Percentiles rank a stretch among this genome's conserved stretches.
Evolutionary conservation across 2,329 filamentous ascomycete genomes (phyloP).

Genomic region (Colletotrichum kahawae): DNA sequence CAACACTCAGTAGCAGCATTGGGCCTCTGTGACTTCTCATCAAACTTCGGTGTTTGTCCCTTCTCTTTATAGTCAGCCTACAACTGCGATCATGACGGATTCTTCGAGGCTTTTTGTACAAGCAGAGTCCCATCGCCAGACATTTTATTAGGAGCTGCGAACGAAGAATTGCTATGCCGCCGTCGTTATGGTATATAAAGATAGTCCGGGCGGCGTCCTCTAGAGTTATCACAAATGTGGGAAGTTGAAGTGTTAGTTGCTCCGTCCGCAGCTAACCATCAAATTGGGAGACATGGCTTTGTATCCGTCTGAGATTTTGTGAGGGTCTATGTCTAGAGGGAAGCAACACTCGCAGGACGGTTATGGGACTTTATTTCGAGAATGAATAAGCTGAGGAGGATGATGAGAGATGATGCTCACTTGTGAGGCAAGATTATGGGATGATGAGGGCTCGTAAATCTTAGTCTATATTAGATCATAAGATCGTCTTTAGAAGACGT

Average conservation of each 20-base stretch:
- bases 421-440: background rate
- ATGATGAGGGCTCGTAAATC: background rate
- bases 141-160: fast-evolving
- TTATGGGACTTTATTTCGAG: too few relatives aligned
- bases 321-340: background rate
- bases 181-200: background rate
- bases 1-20: too few relatives aligned
- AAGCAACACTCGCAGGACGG: background rate
- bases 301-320: background rate
- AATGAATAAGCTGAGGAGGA: background rate
- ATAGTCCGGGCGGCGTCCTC: background rate
- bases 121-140: background rate
- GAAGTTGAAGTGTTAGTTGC: too few relatives aligned
- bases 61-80: background rate
- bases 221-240: too few relatives aligned
- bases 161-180: background rate
- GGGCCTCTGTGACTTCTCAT: background rate
- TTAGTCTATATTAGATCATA: background rate
- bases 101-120: fast-evolving
- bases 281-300: background rate
- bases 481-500: fast-evolving
- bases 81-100: background rate
- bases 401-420: background rate
- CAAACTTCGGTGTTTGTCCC: background rate
- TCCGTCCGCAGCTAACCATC: too few relatives aligned